Percentiles rank a stretch among this genome's conserved stretches.
phyloP scores from a whole-genome alignment of 2,329 filamentous ascomycete genomes.

The Ilyonectria sp. region DNA sequence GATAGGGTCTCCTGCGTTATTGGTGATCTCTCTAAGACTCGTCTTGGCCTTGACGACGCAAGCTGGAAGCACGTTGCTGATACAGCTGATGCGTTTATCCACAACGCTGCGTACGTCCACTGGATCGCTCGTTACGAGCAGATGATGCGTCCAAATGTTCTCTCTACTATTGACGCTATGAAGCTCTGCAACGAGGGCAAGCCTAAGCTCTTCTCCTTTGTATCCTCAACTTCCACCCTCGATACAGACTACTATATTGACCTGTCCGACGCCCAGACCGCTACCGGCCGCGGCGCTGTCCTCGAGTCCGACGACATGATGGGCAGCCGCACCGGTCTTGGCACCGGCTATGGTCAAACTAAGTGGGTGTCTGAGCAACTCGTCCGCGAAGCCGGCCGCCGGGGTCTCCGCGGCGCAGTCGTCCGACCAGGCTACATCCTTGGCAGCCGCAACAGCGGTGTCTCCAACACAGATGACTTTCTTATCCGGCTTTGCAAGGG shows the following conservation, averaged over 20 bases:
- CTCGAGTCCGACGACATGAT: slow-evolving; percentile 83
- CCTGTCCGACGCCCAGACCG: slow-evolving; percentile 68
- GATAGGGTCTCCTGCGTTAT: slow-evolving; percentile 76
- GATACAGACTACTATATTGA: slow-evolving; percentile 87
- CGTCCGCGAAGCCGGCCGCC: slow-evolving; percentile 81
- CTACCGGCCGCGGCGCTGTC: slow-evolving; percentile 76
- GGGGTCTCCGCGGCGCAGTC: slow-evolving; percentile 85
- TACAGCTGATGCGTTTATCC: slow-evolving; percentile 80
- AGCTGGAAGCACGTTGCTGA: slow-evolving; percentile 77
- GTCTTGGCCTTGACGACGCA: slow-evolving; percentile 77
- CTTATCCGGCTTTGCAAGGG: slow-evolving; percentile 89
- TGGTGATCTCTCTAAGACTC: slow-evolving; percentile 81
- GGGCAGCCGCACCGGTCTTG: slow-evolving; percentile 82
- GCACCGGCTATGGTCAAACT: slow-evolving; percentile 90
- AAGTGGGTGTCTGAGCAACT: slow-evolving; percentile 81
- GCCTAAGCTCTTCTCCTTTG: slow-evolving; percentile 83
- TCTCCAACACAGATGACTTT: slow-evolving; percentile 90
- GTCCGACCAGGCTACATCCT: slow-evolving; percentile 89
- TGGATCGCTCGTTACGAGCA: slow-evolving; percentile 86
- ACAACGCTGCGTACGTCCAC: slow-evolving; percentile 88
- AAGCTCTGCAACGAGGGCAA: slow-evolving; percentile 83
- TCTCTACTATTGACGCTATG: slow-evolving; percentile 83
- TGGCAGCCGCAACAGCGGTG: slow-evolving; percentile 79
- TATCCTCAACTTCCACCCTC: slow-evolving; percentile 83
- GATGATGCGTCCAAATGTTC: slow-evolving; percentile 81